Percentiles rank a stretch among this genome's conserved stretches.
Conservation (phyloP, 78 protist species). For the Dictyostelium brefeldianum region DNA sequence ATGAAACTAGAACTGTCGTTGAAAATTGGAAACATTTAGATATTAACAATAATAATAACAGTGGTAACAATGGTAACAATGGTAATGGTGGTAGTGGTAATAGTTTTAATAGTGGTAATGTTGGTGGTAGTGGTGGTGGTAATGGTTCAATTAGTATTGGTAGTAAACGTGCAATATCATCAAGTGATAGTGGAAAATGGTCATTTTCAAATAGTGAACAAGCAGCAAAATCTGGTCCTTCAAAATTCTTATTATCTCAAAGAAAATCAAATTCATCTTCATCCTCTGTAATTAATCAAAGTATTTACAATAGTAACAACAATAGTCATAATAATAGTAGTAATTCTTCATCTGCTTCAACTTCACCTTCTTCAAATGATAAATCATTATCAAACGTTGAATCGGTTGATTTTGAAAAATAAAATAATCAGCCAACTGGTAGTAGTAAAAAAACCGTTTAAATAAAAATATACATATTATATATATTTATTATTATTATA, state of each 20-base stretch:
- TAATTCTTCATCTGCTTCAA: slow-evolving; percentile 4
- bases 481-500: neutral
- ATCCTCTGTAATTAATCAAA: neutral
- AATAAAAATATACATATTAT: too few relatives aligned
- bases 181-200: neutral
- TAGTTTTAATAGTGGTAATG: neutral
- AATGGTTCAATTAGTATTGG: neutral
- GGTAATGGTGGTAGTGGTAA: neutral
- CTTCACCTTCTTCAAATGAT: neutral
- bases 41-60: neutral
- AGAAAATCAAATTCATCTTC: neutral
- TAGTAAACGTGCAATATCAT: neutral
- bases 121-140: slow-evolving; percentile 4
- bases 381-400: neutral
- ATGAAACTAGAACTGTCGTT: slow-evolving; percentile 66
- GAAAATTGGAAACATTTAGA: slow-evolving; percentile 69
- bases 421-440: too few relatives aligned
- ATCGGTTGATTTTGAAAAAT: neutral
- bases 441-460: neutral
- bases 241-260: slow-evolving; percentile 5
- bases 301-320: neutral
- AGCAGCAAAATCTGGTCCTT: neutral
- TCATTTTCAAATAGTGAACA: slow-evolving; percentile 18
- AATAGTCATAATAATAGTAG: neutral
- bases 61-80: neutral